A percentile compares a stretch with the other conserved stretches of the same genome.
These are phyloP conservation scores for Podospora sp. DNA, from an alignment of 495 filamentous ascomycete species.

Conservation along the genomic window DNA sequence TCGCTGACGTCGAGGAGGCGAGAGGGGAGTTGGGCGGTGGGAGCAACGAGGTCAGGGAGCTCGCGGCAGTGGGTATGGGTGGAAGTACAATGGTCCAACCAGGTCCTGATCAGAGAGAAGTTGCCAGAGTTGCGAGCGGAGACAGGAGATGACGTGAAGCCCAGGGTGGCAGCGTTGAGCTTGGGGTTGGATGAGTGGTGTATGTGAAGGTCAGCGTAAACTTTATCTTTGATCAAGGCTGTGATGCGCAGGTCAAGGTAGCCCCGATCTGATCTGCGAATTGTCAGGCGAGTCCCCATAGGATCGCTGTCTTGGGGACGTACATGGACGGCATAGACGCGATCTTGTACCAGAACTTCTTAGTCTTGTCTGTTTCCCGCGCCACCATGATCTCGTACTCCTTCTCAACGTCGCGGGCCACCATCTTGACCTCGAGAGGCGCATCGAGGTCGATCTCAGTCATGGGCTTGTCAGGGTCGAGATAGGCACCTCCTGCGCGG, in stretches of 20 bases:
- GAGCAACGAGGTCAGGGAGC: neutral
- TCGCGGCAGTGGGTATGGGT: constrained; percentile 10
- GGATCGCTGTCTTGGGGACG: neutral
- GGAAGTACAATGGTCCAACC: neutral
- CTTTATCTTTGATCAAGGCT: constrained; percentile 3
- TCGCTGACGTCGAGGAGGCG: constrained; percentile 11
- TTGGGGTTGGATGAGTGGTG: constrained; percentile 14
- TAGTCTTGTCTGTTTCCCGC: constrained; percentile 1
- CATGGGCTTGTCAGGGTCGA: neutral
- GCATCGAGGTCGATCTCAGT: neutral
- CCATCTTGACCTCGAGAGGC: neutral
- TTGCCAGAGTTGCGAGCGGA: neutral
- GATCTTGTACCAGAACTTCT: constrained; percentile 15
- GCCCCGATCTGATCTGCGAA: constrained; percentile 1
- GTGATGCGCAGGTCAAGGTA: constrained; percentile 7
- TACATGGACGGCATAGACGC: constrained; percentile 11
- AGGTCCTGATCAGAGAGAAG: neutral
- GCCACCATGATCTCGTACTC: constrained; percentile 10
- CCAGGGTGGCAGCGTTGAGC: constrained; percentile 4
- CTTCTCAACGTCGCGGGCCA: constrained; percentile 16
- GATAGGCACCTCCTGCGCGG: neutral
- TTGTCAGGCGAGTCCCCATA: neutral
- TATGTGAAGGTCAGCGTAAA: constrained; percentile 15
- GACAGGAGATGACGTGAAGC: neutral
- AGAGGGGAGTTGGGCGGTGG: constrained; percentile 4